phyloP scores from a whole-genome alignment of 2,329 filamentous ascomycete species.

The Ascochyta fabae region DNA sequence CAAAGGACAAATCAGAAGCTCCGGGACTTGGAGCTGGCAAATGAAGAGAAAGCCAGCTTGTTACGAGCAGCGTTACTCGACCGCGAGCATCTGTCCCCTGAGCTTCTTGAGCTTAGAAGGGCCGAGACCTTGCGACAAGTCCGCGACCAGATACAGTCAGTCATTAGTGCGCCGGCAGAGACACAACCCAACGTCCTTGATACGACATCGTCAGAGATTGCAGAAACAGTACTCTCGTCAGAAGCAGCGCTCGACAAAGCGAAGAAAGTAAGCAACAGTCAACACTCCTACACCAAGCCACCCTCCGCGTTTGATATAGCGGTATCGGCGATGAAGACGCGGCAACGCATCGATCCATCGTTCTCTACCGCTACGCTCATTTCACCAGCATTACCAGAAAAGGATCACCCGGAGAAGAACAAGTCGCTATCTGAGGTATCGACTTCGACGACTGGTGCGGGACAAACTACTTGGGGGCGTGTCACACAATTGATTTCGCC shows the following conservation, averaged over 20 bases:
- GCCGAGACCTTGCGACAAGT: slow-evolving; percentile 43
- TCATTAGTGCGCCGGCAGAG: slow-evolving; percentile 41
- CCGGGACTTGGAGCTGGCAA: slow-evolving; percentile 43
- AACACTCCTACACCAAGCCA: slow-evolving; percentile 31
- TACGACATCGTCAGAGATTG: slow-evolving; percentile 42
- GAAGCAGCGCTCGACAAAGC: slow-evolving; percentile 46
- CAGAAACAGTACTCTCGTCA: slow-evolving; percentile 42
- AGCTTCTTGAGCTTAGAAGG: slow-evolving; percentile 41
- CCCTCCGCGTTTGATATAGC: slow-evolving; percentile 31
- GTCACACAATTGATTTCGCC: slow-evolving; percentile 33
- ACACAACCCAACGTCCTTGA: slow-evolving; percentile 41
- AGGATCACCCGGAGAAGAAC: slow-evolving; percentile 12
- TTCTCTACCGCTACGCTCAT: slow-evolving; percentile 34
- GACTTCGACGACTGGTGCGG: slow-evolving; percentile 29
- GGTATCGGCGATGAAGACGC: slow-evolving; percentile 28
- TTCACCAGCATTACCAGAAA: slow-evolving; percentile 21
- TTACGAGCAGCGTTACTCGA: slow-evolving; percentile 43
- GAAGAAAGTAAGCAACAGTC: slow-evolving; percentile 47
- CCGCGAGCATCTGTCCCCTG: slow-evolving; percentile 41
- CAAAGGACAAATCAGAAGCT: slow-evolving; percentile 44
- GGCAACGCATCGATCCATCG: slow-evolving; percentile 26
- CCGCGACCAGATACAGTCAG: slow-evolving; percentile 42
- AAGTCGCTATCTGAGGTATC: slow-evolving; percentile 31
- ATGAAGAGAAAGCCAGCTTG: slow-evolving; percentile 46
- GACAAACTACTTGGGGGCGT: slow-evolving; percentile 34